These are phyloP conservation scores for Laetiporus sulphureus DNA, from an alignment of 1,284 basidiomycete species.

Conservation along the genomic window DNA sequence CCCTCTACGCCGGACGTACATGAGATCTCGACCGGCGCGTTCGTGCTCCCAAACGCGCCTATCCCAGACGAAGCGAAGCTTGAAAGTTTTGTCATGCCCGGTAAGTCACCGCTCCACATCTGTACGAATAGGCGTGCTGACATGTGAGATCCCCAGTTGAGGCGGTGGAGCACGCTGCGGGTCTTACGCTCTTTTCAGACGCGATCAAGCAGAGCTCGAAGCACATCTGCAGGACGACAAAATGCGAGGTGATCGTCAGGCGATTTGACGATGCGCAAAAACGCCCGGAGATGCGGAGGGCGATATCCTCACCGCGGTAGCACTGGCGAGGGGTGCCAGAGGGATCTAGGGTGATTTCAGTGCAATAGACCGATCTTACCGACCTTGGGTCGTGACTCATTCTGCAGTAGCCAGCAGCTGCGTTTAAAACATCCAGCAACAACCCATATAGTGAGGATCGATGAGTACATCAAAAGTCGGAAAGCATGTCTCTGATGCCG, in stretches of 20 bases:
- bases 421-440: neutral
- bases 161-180: constrained; percentile 86
- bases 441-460: neutral
- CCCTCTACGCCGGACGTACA: constrained; percentile 62
- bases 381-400: too few relatives aligned
- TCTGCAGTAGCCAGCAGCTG: too few relatives aligned
- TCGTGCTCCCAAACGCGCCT: constrained; percentile 86
- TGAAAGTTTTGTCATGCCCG: constrained; percentile 74
- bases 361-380: too few relatives aligned
- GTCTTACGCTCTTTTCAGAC: constrained; percentile 85
- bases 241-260: constrained; percentile 81
- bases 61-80: constrained; percentile 83
- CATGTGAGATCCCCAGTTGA: constrained; percentile 52
- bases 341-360: too few relatives aligned
- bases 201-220: constrained; percentile 75
- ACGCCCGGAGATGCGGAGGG: constrained; percentile 44
- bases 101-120: constrained; percentile 36
- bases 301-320: constrained; percentile 42
- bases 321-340: too few relatives aligned
- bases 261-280: constrained; percentile 87
- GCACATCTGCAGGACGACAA: constrained; percentile 82
- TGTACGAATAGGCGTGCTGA: neutral
- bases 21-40: constrained; percentile 86
- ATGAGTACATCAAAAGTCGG: constrained; percentile 45
- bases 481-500: constrained; percentile 73